Evolutionary conservation across 306 rosid genomes (phyloP).

Genomic region (Corylus heterophylla): DNA sequence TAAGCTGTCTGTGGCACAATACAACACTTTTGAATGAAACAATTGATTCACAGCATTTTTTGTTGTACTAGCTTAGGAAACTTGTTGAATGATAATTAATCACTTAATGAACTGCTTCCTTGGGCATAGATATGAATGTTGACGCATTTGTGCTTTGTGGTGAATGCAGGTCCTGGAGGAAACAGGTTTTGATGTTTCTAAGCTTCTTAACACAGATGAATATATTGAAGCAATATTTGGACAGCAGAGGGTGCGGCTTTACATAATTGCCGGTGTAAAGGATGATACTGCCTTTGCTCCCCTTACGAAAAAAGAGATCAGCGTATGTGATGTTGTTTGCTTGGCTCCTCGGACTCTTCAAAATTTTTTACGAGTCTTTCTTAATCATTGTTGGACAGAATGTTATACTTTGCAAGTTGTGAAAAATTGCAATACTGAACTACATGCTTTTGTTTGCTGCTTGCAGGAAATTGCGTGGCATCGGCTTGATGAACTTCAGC

Average conservation of each 20-base stretch:
- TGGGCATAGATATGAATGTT: background rate
- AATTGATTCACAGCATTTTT: background rate
- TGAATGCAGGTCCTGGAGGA: constrained; percentile 86
- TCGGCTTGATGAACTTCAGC: constrained; percentile 83
- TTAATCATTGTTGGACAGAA: background rate
- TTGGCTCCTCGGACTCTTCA: background rate
- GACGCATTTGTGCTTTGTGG: constrained; percentile 23
- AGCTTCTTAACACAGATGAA: constrained; percentile 69
- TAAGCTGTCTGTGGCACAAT: too few relatives aligned
- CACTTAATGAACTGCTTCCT: background rate
- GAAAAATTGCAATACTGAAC: constrained; percentile 26
- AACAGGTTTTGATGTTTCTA: constrained; percentile 89
- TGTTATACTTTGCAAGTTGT: background rate
- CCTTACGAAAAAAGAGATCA: constrained; percentile 96
- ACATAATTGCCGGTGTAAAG: constrained; percentile 88
- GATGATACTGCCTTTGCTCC: constrained; percentile 92
- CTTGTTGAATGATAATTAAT: background rate
- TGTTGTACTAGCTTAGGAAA: background rate
- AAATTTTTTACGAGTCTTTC: background rate
- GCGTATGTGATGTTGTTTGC: constrained; percentile 57
- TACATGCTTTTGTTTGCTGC: constrained; percentile 23
- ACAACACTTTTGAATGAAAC: too few relatives aligned
- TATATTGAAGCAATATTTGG: constrained; percentile 78
- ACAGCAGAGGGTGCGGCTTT: constrained; percentile 94
- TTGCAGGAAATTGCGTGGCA: constrained; percentile 98